Percentiles rank a stretch among this genome's conserved stretches.
phyloP scores from a whole-genome alignment of 768 basidiomycete genomes.

The Daedaleopsis nitida region DNA sequence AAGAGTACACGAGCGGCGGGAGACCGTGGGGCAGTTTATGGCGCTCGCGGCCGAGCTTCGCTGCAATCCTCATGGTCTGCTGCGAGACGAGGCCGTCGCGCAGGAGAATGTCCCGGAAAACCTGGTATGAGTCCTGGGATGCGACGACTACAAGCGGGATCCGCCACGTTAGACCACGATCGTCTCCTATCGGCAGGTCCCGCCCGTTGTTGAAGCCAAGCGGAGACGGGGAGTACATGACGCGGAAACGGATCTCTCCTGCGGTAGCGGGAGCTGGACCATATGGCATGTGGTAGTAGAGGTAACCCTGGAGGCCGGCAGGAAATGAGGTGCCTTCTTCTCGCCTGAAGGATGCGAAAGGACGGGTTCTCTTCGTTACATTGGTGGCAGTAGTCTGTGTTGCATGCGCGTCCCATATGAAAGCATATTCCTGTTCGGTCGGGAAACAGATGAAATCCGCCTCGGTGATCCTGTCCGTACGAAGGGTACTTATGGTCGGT shows the following conservation, averaged over 20 bases:
- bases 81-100: not conserved
- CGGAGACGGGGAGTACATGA: not conserved
- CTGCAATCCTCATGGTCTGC: not conserved
- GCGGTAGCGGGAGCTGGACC: not conserved
- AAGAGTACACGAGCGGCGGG: not conserved
- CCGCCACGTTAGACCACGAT: not conserved
- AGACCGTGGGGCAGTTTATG: not conserved
- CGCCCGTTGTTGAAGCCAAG: not conserved
- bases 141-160: slow-evolving; percentile 1
- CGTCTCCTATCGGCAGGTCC: not conserved
- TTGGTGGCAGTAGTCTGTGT: not conserved
- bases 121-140: not conserved
- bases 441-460: not conserved
- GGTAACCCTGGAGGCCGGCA: not conserved
- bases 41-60: not conserved
- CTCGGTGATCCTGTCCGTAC: not conserved
- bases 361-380: not conserved
- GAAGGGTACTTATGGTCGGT: slow-evolving; percentile 1
- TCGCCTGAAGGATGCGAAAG: not conserved
- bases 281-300: not conserved
- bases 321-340: not conserved
- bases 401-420: slow-evolving; percentile 5
- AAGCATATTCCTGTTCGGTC: not conserved
- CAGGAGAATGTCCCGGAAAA: slow-evolving; percentile 1
- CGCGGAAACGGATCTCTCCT: slow-evolving; percentile 6